Percentiles rank a stretch among this genome's conserved stretches.
These are phyloP conservation scores for Solanum peruvianum DNA, from an alignment of 257 asterid species.

Conservation along the genomic window DNA sequence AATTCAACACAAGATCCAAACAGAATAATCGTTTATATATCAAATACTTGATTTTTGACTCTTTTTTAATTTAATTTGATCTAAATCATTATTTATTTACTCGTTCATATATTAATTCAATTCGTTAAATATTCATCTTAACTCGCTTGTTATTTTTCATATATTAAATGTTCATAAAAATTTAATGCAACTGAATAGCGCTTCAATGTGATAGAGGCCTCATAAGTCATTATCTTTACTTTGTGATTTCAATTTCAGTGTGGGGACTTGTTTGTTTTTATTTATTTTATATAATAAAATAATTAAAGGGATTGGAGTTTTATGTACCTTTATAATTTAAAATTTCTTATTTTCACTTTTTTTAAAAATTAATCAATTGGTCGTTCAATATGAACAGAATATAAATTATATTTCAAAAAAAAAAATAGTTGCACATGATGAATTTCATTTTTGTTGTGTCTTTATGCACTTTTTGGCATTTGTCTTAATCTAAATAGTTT, in stretches of 20 bases:
- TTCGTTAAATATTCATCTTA: not conserved
- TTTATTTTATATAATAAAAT: no score
- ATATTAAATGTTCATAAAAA: no score
- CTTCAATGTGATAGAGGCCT: not conserved
- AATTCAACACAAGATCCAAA: not conserved
- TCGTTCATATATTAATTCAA: no score
- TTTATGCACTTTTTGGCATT: not conserved
- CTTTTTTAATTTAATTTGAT: rapidly evolving
- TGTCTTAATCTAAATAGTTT: not conserved
- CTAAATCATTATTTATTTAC: not conserved
- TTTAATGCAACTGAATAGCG: not conserved
- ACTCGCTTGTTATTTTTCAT: no score
- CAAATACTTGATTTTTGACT: no score
- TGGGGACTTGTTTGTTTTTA: not conserved
- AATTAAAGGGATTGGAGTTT: not conserved
- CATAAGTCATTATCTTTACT: not conserved
- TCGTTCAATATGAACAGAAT: not conserved
- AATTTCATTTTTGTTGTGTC: not conserved
- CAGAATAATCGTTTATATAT: no score
- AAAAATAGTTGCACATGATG: not conserved
- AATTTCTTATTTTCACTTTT: no score
- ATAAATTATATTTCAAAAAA: no score
- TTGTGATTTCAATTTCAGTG: not conserved
- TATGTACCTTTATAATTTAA: not conserved
- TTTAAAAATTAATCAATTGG: no score